Evolutionary conservation across 2,329 filamentous ascomycete species (phyloP).

Genomic region (Paecilomyces dactylethromorphus): DNA sequence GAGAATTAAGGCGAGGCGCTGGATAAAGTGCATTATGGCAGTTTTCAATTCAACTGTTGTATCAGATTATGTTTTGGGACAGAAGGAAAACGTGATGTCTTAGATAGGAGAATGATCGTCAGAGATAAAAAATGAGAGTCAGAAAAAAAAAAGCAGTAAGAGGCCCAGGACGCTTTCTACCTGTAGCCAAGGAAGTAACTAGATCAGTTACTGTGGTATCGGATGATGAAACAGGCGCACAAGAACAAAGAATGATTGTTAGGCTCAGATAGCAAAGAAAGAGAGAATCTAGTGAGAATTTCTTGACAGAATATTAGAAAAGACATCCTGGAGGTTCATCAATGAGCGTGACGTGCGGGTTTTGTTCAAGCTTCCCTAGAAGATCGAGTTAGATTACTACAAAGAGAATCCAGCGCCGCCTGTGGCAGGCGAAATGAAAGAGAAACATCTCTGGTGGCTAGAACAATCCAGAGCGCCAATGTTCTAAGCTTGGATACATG

Average conservation of each 20-base stretch:
- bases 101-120: background rate
- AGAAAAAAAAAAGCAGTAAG: background rate
- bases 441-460: background rate
- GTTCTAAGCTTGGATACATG: background rate
- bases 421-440: background rate
- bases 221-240: conserved; percentile 4
- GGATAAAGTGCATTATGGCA: conserved; percentile 11
- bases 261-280: background rate
- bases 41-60: background rate
- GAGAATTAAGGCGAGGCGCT: conserved; percentile 5
- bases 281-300: background rate
- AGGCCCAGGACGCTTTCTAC: background rate
- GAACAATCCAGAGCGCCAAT: background rate
- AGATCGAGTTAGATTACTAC: background rate
- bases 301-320: background rate
- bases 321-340: background rate
- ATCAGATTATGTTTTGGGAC: background rate
- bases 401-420: background rate
- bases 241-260: conserved; percentile 2
- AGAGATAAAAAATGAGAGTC: background rate
- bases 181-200: background rate
- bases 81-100: background rate
- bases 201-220: background rate
- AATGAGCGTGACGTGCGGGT: background rate
- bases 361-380: background rate